phyloP scores from a whole-genome alignment of 306 rosid species.

The Pachyrhizus erosus region DNA sequence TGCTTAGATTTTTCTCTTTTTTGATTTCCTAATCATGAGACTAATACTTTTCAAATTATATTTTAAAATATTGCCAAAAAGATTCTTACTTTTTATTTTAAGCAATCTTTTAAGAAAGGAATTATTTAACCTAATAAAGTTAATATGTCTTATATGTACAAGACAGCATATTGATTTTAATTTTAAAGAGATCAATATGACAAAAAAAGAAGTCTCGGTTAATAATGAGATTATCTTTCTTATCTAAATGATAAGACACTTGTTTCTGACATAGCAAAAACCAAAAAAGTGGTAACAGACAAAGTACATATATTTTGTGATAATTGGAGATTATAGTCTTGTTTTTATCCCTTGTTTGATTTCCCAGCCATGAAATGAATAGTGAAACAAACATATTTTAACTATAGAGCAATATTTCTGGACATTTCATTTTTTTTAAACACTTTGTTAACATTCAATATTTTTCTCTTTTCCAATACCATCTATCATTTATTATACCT shows the following conservation, averaged over 20 bases:
- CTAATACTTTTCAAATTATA: neutral
- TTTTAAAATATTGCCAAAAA: neutral
- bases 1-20: neutral
- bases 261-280: neutral
- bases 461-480: too few species aligned
- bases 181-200: neutral
- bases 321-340: too few species aligned
- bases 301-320: neutral
- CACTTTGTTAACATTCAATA: too few species aligned
- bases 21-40: neutral
- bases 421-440: too few species aligned
- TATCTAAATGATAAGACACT: neutral
- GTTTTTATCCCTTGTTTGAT: neutral
- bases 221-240: neutral
- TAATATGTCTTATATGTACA: neutral
- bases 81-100: neutral
- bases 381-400: neutral
- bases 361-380: neutral
- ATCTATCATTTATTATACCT: too few species aligned
- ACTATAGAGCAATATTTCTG: too few species aligned
- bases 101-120: neutral
- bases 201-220: neutral
- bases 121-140: neutral
- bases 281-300: neutral
- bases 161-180: neutral